These are phyloP conservation scores for Exobasidium rhododendri DNA, from an alignment of 1,284 basidiomycete species.

Conservation along the genomic window DNA sequence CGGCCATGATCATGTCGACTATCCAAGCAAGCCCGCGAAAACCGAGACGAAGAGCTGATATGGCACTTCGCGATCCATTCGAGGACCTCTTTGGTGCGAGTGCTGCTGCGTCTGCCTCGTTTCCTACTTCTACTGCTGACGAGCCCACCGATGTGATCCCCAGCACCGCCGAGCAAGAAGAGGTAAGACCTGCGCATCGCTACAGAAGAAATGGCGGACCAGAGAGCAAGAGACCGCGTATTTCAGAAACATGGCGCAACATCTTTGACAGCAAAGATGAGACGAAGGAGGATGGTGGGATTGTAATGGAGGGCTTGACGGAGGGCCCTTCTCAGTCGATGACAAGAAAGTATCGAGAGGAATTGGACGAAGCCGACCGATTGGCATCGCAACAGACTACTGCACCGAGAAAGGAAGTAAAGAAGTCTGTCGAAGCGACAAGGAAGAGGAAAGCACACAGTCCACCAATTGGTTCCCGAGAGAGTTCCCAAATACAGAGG, in stretches of 20 bases:
- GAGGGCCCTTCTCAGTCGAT: background rate
- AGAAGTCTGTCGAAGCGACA: background rate
- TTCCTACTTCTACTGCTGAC: background rate
- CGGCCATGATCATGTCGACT: background rate
- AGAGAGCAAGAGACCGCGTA: background rate
- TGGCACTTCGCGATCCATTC: conserved; percentile 4
- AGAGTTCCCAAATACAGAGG: background rate
- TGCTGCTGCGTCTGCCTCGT: background rate
- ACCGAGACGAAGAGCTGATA: conserved; percentile 6
- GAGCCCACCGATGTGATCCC: background rate
- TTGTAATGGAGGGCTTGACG: background rate
- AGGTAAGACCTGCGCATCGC: background rate
- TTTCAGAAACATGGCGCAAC: conserved; percentile 6
- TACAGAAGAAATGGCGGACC: background rate
- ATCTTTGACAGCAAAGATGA: background rate
- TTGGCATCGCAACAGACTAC: conserved; percentile 6
- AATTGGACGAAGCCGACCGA: conserved; percentile 32
- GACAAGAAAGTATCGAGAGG: conserved; percentile 25
- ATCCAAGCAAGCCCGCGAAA: conserved; percentile 10
- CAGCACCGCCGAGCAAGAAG: background rate
- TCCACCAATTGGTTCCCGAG: background rate
- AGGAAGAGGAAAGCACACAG: background rate
- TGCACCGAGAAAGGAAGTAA: background rate
- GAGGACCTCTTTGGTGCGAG: background rate
- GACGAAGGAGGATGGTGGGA: background rate